phyloP scores from a whole-genome alignment of 352 stramenopile species.

The Phytophthora palmivora region DNA sequence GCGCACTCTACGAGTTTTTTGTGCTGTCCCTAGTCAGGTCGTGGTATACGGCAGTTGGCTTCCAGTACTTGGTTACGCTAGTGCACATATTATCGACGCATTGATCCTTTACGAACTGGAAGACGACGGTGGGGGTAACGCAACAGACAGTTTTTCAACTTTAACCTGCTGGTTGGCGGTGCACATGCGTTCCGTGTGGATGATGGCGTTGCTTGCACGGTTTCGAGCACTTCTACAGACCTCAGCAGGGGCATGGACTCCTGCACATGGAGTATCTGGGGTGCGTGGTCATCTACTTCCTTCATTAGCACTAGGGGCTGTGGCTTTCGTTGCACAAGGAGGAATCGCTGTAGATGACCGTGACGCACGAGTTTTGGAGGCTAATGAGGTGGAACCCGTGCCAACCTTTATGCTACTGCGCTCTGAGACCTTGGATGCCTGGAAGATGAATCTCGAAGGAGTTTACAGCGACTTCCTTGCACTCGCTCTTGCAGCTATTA shows the following conservation, averaged over 20 bases:
- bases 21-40: conserved; percentile 55
- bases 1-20: conserved; percentile 45
- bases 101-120: conserved; percentile 63
- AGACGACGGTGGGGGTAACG: conserved; percentile 44
- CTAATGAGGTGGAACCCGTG: conserved; percentile 58
- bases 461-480: conserved; percentile 59
- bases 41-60: conserved; percentile 64
- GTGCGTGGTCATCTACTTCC: conserved; percentile 52
- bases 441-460: conserved; percentile 67
- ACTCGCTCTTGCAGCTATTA: conserved; percentile 47
- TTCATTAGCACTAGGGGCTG: conserved; percentile 38
- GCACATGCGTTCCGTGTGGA: conserved; percentile 60
- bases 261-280: conserved; percentile 48
- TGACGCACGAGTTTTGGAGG: conserved; percentile 57
- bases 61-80: conserved; percentile 54
- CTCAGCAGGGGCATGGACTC: conserved; percentile 55
- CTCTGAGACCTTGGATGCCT: conserved; percentile 57
- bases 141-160: conserved; percentile 39
- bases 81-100: conserved; percentile 56
- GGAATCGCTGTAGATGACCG: conserved; percentile 43
- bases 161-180: conserved; percentile 50
- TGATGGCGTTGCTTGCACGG: conserved; percentile 51
- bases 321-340: conserved; percentile 48
- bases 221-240: conserved; percentile 57
- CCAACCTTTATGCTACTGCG: conserved; percentile 66